Conservation (phyloP, 2,329 filamentous ascomycete genomes). For the Venturia effusa region DNA sequence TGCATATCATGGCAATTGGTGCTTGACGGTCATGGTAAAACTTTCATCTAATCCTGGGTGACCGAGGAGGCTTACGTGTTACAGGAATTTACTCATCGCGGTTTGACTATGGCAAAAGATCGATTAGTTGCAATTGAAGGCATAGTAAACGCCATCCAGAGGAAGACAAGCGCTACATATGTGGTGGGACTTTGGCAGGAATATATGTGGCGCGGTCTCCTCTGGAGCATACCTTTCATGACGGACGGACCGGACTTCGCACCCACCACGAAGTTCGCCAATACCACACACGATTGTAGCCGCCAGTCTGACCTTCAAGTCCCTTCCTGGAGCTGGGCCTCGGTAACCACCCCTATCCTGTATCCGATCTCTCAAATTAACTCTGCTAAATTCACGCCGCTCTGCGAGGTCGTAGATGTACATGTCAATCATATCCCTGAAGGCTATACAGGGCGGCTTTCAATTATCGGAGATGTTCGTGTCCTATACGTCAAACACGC, state of each 20-base stretch:
- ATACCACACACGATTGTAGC: background rate
- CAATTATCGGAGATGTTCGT: background rate
- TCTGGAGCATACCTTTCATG: background rate
- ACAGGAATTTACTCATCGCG: background rate
- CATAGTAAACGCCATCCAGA: background rate
- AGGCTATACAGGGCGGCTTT: background rate
- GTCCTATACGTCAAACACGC: background rate
- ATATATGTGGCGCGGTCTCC: background rate
- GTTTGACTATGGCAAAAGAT: background rate
- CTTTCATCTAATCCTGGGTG: background rate
- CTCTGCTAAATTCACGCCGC: background rate
- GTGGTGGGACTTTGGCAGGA: background rate
- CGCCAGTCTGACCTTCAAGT: background rate
- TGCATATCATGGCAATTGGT: background rate
- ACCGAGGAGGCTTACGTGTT: background rate
- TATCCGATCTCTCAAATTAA: background rate
- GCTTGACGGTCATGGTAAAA: background rate
- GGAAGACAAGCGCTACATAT: background rate
- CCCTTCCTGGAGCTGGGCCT: background rate
- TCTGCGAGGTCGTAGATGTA: background rate
- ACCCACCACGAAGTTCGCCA: background rate
- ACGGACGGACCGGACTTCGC: background rate
- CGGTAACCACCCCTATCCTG: background rate
- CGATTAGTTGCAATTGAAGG: background rate
- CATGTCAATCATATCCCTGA: background rate